Percentiles rank a stretch among this genome's conserved stretches.
Evolutionary conservation across 768 basidiomycete species (phyloP).

Genomic region (Collybia nuda): DNA sequence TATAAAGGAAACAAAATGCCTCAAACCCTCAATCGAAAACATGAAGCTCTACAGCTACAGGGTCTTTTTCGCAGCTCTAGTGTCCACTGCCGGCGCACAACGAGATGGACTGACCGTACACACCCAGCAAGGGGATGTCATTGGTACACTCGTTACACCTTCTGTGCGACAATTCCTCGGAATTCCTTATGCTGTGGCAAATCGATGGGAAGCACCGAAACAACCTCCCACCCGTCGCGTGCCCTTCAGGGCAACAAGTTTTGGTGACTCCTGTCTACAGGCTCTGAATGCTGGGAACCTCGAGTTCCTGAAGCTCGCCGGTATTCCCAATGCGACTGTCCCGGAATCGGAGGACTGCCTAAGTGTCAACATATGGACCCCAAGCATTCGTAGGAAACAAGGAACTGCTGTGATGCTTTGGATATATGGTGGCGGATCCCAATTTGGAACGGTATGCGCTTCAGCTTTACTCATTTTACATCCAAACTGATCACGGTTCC

Average conservation of each 20-base stretch:
- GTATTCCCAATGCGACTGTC: constrained; percentile 15
- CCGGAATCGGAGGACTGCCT: constrained; percentile 34
- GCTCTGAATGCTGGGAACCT: constrained; percentile 12
- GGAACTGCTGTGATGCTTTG: constrained; percentile 31
- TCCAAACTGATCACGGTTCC: neutral
- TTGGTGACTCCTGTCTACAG: constrained; percentile 30
- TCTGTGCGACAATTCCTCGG: constrained; percentile 30
- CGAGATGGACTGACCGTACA: constrained; percentile 25
- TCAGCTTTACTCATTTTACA: neutral
- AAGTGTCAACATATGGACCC: constrained; percentile 37
- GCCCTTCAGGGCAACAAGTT: constrained; percentile 23
- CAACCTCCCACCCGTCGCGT: constrained; percentile 16
- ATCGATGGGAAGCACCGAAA: constrained; percentile 30
- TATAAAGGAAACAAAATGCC: too few species aligned
- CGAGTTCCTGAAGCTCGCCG: constrained; percentile 22
- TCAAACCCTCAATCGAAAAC: too few species aligned
- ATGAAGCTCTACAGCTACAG: too few species aligned
- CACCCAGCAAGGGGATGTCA: constrained; percentile 29
- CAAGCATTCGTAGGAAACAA: constrained; percentile 26
- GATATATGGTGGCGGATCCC: constrained; percentile 37
- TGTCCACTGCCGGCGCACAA: too few species aligned
- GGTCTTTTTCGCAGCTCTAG: too few species aligned
- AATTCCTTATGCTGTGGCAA: constrained; percentile 29
- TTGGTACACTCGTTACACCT: constrained; percentile 21
- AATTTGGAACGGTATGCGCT: constrained; percentile 30